phyloP scores from a whole-genome alignment of 257 asterid genomes.

The Solanum acaule region DNA sequence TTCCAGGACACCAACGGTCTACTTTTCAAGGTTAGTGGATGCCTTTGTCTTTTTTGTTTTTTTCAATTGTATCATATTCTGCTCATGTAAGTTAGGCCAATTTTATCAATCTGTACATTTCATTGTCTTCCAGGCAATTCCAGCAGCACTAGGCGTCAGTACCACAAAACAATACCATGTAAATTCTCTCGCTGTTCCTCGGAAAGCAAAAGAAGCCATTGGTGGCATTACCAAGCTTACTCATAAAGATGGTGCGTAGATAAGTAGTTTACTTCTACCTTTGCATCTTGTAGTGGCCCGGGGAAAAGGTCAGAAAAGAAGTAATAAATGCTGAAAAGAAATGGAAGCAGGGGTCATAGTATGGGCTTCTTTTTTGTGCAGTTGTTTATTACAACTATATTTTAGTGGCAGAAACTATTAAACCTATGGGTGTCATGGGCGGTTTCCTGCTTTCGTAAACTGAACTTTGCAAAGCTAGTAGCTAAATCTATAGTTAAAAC shows the following conservation, averaged over 20 bases:
- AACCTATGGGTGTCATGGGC: neutral
- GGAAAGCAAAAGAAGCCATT: slow-evolving; percentile 99
- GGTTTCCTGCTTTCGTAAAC: neutral
- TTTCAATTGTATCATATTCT: neutral
- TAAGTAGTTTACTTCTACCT: neutral
- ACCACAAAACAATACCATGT: slow-evolving; percentile 77
- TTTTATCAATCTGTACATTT: neutral
- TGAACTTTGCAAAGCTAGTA: too few relatives aligned
- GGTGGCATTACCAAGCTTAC: slow-evolving; percentile 94
- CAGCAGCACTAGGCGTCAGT: slow-evolving; percentile 93
- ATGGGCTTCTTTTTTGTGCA: neutral
- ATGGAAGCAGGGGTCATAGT: neutral
- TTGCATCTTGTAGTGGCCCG: neutral
- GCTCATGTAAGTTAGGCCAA: neutral
- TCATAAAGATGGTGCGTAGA: slow-evolving; percentile 71
- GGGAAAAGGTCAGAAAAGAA: neutral
- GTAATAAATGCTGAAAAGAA: neutral
- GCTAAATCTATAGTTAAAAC: neutral
- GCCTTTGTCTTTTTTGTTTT: neutral
- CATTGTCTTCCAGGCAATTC: slow-evolving; percentile 59
- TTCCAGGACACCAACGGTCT: slow-evolving; percentile 99
- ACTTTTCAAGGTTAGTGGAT: slow-evolving; percentile 68
- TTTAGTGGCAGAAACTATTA: neutral
- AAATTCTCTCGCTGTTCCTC: slow-evolving; percentile 96
- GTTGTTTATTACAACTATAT: neutral